Evolutionary conservation across 495 filamentous ascomycete genomes (phyloP).

Genomic region (Terfezia claveryi): DNA sequence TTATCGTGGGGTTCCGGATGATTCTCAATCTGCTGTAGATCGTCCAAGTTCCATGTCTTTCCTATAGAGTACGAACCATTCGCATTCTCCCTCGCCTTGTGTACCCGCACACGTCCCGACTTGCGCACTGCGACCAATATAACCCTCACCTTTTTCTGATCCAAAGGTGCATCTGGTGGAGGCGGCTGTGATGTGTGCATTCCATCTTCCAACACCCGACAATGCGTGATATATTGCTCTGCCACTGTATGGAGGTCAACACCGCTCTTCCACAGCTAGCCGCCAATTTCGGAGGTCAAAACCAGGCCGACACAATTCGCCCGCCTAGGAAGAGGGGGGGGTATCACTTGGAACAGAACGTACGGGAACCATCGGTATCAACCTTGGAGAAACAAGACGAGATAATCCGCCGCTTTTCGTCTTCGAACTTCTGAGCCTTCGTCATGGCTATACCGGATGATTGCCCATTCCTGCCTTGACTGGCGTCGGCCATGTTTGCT

Average conservation of each 20-base stretch:
- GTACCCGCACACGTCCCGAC: constrained; percentile 78
- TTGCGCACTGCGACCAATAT: constrained; percentile 84
- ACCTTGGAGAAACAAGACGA: constrained; percentile 78
- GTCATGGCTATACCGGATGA: constrained; percentile 22
- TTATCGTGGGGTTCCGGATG: constrained; percentile 42
- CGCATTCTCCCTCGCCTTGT: constrained; percentile 86
- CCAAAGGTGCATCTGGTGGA: constrained; percentile 36
- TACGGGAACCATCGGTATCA: constrained; percentile 45
- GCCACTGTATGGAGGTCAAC: constrained; percentile 31
- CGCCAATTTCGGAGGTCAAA: neutral
- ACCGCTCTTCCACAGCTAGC: neutral
- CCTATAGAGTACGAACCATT: constrained; percentile 92
- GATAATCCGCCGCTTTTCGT: constrained; percentile 83
- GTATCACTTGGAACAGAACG: constrained; percentile 3
- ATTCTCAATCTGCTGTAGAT: constrained; percentile 58
- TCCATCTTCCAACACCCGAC: constrained; percentile 67
- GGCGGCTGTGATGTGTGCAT: constrained; percentile 71
- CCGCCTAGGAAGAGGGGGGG: constrained; percentile 1
- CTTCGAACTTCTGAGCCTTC: constrained; percentile 78
- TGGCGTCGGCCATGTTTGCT: neutral
- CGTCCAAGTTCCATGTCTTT: constrained; percentile 91
- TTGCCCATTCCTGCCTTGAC: neutral
- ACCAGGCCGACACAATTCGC: neutral
- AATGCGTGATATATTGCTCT: constrained; percentile 96
- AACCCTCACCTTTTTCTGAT: constrained; percentile 68